phyloP scores from a whole-genome alignment of 164 flowering plant species.

The Sedum album region DNA sequence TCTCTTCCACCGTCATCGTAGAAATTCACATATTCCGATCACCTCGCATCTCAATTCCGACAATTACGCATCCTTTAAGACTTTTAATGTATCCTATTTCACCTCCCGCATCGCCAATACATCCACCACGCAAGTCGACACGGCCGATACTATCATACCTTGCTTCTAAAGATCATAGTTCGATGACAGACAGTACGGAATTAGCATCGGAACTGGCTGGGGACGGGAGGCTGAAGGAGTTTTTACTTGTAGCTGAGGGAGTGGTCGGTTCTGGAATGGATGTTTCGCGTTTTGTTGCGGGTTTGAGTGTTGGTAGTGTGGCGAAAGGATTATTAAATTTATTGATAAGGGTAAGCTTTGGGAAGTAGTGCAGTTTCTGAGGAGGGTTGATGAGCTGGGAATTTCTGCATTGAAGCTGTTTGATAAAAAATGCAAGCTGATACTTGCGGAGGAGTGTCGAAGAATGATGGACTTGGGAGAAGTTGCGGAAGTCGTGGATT shows the following conservation, averaged over 20 bases:
- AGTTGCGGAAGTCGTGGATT: constrained; percentile 37
- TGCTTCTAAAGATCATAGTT: not conserved
- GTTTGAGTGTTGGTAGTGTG: constrained; percentile 24
- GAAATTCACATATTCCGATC: constrained; percentile 12
- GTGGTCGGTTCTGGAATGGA: constrained; percentile 27
- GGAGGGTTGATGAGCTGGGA: constrained; percentile 35
- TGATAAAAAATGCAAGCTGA: constrained; percentile 30
- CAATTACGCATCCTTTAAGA: constrained; percentile 14
- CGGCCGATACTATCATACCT: not conserved
- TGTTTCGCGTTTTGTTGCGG: constrained; percentile 18
- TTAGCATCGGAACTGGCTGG: constrained; percentile 56
- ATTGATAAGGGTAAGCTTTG: constrained; percentile 28
- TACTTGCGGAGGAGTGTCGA: constrained; percentile 34
- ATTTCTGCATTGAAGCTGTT: constrained; percentile 30
- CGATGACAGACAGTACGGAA: constrained; percentile 31
- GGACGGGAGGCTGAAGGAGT: constrained; percentile 49
- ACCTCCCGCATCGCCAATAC: constrained; percentile 13
- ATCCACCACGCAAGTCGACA: not conserved
- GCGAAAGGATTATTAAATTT: constrained; percentile 24
- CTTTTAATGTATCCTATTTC: constrained; percentile 12
- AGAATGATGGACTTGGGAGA: constrained; percentile 26
- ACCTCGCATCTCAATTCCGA: constrained; percentile 10
- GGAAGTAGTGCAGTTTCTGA: constrained; percentile 29
- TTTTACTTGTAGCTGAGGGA: constrained; percentile 40
- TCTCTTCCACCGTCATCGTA: constrained; percentile 17